phyloP scores from a whole-genome alignment of 2,329 filamentous ascomycete genomes.

The Tetracladium maxilliforme region DNA sequence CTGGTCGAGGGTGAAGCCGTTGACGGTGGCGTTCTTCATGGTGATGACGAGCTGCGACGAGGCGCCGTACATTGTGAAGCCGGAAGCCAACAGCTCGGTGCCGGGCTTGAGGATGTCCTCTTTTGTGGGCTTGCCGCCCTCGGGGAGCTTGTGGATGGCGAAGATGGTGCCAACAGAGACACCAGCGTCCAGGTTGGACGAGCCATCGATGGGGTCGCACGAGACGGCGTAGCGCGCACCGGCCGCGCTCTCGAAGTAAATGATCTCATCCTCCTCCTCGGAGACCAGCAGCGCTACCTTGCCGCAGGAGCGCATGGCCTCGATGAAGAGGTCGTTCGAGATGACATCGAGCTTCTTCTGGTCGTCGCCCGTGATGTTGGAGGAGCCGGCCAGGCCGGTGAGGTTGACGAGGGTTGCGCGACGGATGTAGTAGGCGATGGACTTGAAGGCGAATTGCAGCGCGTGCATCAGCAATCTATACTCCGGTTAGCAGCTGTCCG shows the following conservation, averaged over 20 bases:
- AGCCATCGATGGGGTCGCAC: slow-evolving; percentile 96
- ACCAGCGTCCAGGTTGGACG: slow-evolving; percentile 92
- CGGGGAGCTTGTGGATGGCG: slow-evolving; percentile 77
- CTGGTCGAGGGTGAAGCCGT: slow-evolving; percentile 96
- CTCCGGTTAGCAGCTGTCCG: slow-evolving; percentile 3
- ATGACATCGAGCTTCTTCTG: slow-evolving; percentile 99
- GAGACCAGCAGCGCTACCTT: slow-evolving; percentile 90
- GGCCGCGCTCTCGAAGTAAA: slow-evolving; percentile 59
- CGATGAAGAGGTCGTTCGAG: slow-evolving; percentile 94
- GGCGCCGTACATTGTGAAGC: slow-evolving; percentile 99
- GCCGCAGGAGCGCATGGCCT: slow-evolving; percentile 84
- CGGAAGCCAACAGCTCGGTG: slow-evolving; percentile 79
- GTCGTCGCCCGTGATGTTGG: slow-evolving; percentile 91
- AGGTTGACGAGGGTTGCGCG: slow-evolving; percentile 91
- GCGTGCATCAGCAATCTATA: slow-evolving; percentile 84
- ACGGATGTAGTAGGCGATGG: slow-evolving; percentile 97
- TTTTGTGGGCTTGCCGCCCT: slow-evolving; percentile 57
- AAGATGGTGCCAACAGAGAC: slow-evolving; percentile 98
- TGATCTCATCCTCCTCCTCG: slow-evolving; percentile 92
- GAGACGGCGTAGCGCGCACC: slow-evolving; percentile 86
- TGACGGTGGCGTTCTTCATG: slow-evolving; percentile 83
- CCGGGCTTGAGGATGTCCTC: slow-evolving; percentile 84
- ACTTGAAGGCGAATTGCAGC: slow-evolving; percentile 99
- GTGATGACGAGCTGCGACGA: slow-evolving; percentile 94
- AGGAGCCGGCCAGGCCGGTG: slow-evolving; percentile 84